Base-by-base conservation (phyloP, 352 stramenopile species). In the Phytopythium ostracodes region DNA sequence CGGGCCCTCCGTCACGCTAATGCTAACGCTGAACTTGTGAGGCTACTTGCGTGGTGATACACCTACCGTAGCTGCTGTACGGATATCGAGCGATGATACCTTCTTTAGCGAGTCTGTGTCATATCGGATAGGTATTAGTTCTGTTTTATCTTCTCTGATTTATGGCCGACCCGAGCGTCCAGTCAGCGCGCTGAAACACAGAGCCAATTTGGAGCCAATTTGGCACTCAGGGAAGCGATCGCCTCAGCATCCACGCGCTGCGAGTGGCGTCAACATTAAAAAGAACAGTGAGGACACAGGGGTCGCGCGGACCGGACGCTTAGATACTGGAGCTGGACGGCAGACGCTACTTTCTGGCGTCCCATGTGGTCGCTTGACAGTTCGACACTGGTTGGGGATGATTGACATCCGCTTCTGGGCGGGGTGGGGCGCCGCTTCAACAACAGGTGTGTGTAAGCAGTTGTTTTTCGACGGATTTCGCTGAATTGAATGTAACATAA, bases 301-400 rank as follows among this genome's bases (percentile, higher is more conserved):
- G 11, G 18, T 47, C 40, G 11, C 17, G 17, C n/a, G n/a, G 11
- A 6, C 38, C 4, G 12, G 38, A 43, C 40, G 31, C 31, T 9
- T 36, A 36, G 31, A 36, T 9, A 9, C 40, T 3, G 40, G 40
- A 7, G 8, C 17, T 47, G 17, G 17, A 47, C 40, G 17, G 40
- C n/a, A n/a, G 43, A 50, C 43, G 20, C 20, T 50, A 50, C 43
- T 50, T 50, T 50, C 43, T 50, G 43, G 43, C 43, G n/a, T 11
- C 29, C n/a, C 43, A 50, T 50, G 43, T 50, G 43, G 43, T n/a
- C 29, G 18, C n/a, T 11, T 50, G 43, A 50, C 11, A 29, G 20
- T 18, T n/a, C n/a, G n/a, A n/a, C n/a, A n/a, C n/a, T n/a, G n/a
- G n/a, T n/a, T n/a, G n/a, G n/a, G n/a, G n/a, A n/a, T n/a, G n/a